Evolutionary conservation across 441 rosid species (phyloP), one percentile per base, ranked within the genome.

Genomic region (Kokia cookei): DNA sequence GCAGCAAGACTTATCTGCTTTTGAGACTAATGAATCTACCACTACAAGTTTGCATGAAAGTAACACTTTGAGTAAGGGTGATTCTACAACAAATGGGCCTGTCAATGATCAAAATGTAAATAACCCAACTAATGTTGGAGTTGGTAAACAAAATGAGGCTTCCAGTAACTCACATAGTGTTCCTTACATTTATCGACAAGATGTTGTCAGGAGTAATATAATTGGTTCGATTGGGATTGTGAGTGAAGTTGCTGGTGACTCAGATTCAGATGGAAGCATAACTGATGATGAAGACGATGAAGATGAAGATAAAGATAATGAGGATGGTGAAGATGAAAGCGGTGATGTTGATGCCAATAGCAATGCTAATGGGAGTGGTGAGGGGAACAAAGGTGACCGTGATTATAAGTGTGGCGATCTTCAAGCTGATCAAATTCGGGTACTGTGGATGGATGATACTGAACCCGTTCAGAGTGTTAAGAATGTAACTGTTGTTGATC

Each of bases 231-330:
- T 91, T 73, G 99, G 99, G 63, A 84, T 96, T 84, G 98, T 96
- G 59, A 88, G 90, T 70, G 97, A 90, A 81, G 96, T 92, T 74
- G 93, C 94, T 35, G 96, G 97, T 75, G 98, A 91, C 79, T 91
- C 93, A 0, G 98, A 96, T 83, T 89, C 98, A 22, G 97, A 93
- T 61, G 84, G 83, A 62, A 91, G 86, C 65, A 77, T 81, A 32
- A 87, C 86, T 53, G 97, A 88, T 79, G 93, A 90, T 15, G 91
- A 86, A 0, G 89, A 85, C 37, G 90, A 84, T 0, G 89, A 84
- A 0, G 85, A 81, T 0, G 87, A 87, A 0, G 85, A 81, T 45
- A 87, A 87, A 0, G 84, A 81, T 43, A 88, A 87, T 0, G 84
- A 78, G n/a, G 83, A 79, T 7, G 86, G 19, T n/a, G 84, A 77